phyloP scores from a whole-genome alignment of 345 rosid genomes.

The Salix udensis region DNA sequence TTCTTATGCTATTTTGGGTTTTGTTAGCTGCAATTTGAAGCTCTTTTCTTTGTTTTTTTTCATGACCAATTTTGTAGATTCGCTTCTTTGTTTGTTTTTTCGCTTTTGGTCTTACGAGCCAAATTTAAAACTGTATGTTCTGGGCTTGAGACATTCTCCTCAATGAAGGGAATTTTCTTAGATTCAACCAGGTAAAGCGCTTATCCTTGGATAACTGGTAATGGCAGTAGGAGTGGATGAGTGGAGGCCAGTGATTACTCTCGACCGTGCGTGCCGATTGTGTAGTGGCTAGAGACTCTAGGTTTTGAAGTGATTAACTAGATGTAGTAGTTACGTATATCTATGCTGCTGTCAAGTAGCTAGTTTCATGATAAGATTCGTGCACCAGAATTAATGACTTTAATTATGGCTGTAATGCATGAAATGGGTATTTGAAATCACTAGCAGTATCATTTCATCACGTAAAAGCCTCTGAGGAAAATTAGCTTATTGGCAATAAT shows the following conservation, averaged over 20 bases:
- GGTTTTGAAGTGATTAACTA: neutral
- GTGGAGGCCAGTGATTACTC: neutral
- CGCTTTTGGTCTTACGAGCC: neutral
- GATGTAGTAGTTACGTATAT: no score
- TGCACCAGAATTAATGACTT: no score
- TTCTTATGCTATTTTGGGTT: neutral
- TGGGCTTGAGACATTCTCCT: neutral
- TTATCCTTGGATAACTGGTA: neutral
- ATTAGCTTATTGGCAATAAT: no score
- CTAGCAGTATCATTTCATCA: no score
- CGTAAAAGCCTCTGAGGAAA: neutral
- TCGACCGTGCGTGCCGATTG: neutral
- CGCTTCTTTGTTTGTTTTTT: no score
- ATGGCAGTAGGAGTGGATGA: neutral
- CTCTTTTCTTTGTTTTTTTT: neutral
- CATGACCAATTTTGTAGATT: no score
- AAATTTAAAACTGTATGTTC: neutral
- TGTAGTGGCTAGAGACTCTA: neutral
- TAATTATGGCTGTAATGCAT: no score
- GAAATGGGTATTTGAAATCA: no score
- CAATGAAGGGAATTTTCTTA: neutral
- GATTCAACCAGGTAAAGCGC: neutral
- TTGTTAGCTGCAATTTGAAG: no score
- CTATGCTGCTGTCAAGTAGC: no score
- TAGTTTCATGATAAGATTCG: no score